Conservation (phyloP, 2,329 filamentous ascomycete genomes). For the Triangularia verruculosa region DNA sequence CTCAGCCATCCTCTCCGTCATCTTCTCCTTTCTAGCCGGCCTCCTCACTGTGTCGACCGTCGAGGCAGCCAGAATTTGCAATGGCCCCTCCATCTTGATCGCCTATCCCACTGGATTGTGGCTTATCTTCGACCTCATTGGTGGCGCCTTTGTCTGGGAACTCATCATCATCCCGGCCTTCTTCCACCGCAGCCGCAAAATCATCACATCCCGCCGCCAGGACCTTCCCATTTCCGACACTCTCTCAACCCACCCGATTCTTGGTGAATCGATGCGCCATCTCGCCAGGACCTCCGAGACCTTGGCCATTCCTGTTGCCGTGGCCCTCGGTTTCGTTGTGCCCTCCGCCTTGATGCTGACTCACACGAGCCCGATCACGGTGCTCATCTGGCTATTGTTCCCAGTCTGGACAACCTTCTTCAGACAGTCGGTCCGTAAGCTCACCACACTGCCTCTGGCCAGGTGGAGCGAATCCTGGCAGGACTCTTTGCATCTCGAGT, state of each 20-base stretch:
- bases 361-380: conserved; percentile 36
- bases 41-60: conserved; percentile 49
- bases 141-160: conserved; percentile 51
- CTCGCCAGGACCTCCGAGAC: conserved; percentile 48
- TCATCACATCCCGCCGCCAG: conserved; percentile 31
- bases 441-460: conserved; percentile 16
- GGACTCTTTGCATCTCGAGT: conserved; percentile 42
- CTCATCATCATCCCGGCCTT: conserved; percentile 50
- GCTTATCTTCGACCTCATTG: conserved; percentile 48
- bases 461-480: conserved; percentile 9
- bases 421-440: conserved; percentile 37
- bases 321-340: conserved; percentile 46
- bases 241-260: conserved; percentile 29
- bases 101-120: conserved; percentile 38
- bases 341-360: conserved; percentile 48
- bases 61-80: conserved; percentile 46
- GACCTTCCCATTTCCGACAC: conserved; percentile 18
- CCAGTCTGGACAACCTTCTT: conserved; percentile 47
- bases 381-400: conserved; percentile 51
- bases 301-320: conserved; percentile 52
- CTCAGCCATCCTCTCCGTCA: conserved; percentile 39
- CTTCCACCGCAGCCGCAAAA: conserved; percentile 40
- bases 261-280: conserved; percentile 36
- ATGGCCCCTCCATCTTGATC: conserved; percentile 32
- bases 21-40: conserved; percentile 45